These are phyloP conservation scores for Mycena chlorophos DNA, from an alignment of 768 basidiomycete species.

Conservation along the genomic window DNA sequence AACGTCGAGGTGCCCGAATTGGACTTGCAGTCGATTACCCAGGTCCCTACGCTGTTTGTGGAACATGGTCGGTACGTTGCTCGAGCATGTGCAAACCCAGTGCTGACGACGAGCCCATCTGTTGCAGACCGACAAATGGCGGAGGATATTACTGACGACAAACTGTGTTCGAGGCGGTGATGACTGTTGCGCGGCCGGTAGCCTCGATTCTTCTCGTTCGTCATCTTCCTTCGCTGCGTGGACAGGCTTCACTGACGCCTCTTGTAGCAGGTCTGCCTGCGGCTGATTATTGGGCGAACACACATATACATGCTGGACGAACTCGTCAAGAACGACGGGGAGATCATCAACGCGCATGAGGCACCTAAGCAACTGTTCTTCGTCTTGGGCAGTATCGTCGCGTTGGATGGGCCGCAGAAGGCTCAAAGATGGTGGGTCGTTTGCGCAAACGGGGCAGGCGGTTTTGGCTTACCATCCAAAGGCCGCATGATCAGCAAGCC, in stretches of 20 bases:
- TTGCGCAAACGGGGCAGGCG: neutral
- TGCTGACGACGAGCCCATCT: slow-evolving; percentile 2
- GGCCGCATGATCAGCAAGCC: slow-evolving; percentile 65
- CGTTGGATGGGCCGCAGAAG: slow-evolving; percentile 74
- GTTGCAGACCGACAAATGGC: slow-evolving; percentile 57
- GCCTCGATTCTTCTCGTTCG: slow-evolving; percentile 90
- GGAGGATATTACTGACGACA: slow-evolving; percentile 85
- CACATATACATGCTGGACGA: slow-evolving; percentile 92
- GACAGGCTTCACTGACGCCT: neutral
- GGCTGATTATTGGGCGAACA: slow-evolving; percentile 79
- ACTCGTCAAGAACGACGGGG: slow-evolving; percentile 81
- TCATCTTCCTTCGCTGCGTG: slow-evolving; percentile 13
- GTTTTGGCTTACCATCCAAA: slow-evolving; percentile 29
- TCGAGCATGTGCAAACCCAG: neutral
- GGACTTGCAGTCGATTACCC: slow-evolving; percentile 50
- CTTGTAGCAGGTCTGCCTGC: slow-evolving; percentile 79
- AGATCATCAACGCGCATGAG: slow-evolving; percentile 84
- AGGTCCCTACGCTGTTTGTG: slow-evolving; percentile 63
- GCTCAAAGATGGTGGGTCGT: slow-evolving; percentile 75
- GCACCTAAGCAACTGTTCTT: slow-evolving; percentile 80
- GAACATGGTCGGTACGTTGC: slow-evolving; percentile 55
- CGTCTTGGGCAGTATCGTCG: slow-evolving; percentile 81
- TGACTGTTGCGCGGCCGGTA: slow-evolving; percentile 86
- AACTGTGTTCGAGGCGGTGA: slow-evolving; percentile 83
- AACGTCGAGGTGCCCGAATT: slow-evolving; percentile 54